Evolutionary conservation across 2,329 filamentous ascomycete genomes (phyloP), one percentile per base, ranked within the genome.

Genomic region (Talaromyces piceae): DNA sequence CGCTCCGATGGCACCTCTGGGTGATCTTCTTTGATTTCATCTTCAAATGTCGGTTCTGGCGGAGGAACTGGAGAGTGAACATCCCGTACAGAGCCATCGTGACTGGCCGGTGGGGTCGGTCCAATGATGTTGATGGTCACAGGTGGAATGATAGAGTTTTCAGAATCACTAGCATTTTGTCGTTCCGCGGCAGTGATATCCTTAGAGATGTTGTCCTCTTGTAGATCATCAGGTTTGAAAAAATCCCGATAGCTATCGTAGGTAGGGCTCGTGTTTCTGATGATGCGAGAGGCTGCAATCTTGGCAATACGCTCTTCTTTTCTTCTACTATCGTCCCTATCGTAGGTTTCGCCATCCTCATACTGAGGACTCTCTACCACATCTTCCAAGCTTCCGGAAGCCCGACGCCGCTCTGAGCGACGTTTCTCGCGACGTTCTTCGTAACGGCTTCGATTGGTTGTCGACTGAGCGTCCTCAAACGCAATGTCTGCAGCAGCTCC

Each of bases 51-150:
- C 5, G 69, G 62, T 39, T 73, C 63, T 50, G 73, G 69, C 26
- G 71, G 53, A 3, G 58, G 54, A 20, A 59, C 54, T 11, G 68
- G 66, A 25, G 65, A 66, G 33, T 58, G 41, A 22, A 51, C 59
- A 30, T 63, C 66, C 33, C 63, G 59, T 6, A 67, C 63, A 31
- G 69, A 71, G 9, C 66, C 64, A 22, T 68, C 71, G 52, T 65
- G 58, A 53, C 77, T 79, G 18, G 71, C 73, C 8, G 77, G 76
- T 18, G 80, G 80, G 5, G 80, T 83, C 2, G 80, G 77, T 44
- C 77, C 73, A 49, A 81, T 79, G 22, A 82, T 66, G 41, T 77
- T 79, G 13, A 83, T 67, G n/a, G 60, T 64, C 9, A 79, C 79
- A 18, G 82, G 74, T 16, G 67, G 63, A 66, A 71, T 77, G 13